phyloP scores from a whole-genome alignment of 1,284 basidiomycete species.

The Pseudozyma tsukubaensis region DNA sequence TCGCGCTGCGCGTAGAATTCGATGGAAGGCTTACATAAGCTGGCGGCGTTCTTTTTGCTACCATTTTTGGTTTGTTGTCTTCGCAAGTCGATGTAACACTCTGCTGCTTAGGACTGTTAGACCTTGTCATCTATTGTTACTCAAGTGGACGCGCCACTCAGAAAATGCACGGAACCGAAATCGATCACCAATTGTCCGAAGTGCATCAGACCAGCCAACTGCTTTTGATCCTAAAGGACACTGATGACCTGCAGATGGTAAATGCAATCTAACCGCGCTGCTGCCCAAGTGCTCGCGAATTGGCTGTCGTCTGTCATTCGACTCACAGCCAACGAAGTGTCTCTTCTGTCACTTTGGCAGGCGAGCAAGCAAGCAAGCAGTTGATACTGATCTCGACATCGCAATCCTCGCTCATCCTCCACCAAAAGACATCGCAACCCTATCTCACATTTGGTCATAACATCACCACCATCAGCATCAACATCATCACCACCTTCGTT shows the following conservation, averaged over 20 bases:
- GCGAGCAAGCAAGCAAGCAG: background rate
- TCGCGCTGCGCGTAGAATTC: constrained; percentile 34
- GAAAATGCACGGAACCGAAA: constrained; percentile 28
- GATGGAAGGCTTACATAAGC: constrained; percentile 50
- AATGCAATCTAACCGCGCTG: constrained; percentile 1
- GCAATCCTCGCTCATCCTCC: background rate
- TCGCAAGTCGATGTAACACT: constrained; percentile 3
- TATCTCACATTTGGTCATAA: background rate
- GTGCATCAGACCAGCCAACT: constrained; percentile 9
- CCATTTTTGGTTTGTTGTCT: background rate
- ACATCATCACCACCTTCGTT: background rate
- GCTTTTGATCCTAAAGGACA: no score
- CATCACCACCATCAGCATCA: background rate
- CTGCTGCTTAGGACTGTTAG: background rate
- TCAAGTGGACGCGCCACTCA: constrained; percentile 3
- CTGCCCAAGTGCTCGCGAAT: background rate
- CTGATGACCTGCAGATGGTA: background rate
- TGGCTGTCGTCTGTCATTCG: background rate
- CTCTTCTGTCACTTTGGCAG: background rate
- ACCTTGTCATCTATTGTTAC: background rate
- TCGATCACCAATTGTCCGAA: constrained; percentile 33
- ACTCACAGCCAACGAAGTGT: background rate
- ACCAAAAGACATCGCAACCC: background rate
- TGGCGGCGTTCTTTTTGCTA: background rate
- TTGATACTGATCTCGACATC: background rate